Percentiles rank a stretch among this genome's conserved stretches.
These are phyloP conservation scores for Terfezia boudieri DNA, from an alignment of 495 filamentous ascomycete species.

Conservation along the genomic window DNA sequence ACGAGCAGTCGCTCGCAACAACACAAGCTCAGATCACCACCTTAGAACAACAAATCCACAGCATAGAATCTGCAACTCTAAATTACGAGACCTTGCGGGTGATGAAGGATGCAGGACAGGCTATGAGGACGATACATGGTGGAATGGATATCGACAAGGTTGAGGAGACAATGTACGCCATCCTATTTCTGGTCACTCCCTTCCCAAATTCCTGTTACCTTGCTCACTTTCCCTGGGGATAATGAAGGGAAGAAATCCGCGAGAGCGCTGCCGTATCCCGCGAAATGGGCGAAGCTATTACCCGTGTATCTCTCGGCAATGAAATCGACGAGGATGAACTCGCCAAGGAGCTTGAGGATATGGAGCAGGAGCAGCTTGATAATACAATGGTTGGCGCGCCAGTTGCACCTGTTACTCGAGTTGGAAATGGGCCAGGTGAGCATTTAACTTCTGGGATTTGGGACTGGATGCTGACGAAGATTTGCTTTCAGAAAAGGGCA, in stretches of 20 bases:
- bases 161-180: conserved; percentile 75
- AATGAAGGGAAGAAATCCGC: conserved; percentile 61
- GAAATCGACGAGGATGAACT: conserved; percentile 70
- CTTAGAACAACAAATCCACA: conserved; percentile 85
- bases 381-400: conserved; percentile 84
- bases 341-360: conserved; percentile 48
- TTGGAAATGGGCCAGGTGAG: conserved; percentile 25
- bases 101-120: conserved; percentile 70
- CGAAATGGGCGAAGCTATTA: conserved; percentile 74
- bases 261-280: conserved; percentile 83
- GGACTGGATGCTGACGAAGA: no score
- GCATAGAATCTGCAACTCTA: conserved; percentile 94
- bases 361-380: conserved; percentile 76
- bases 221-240: conserved; percentile 3
- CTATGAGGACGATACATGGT: conserved; percentile 82
- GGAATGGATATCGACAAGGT: conserved; percentile 81
- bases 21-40: conserved; percentile 74
- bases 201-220: not conserved
- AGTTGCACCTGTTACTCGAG: conserved; percentile 38
- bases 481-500: conserved; percentile 24
- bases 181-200: not conserved
- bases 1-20: conserved; percentile 75
- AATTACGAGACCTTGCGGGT: conserved; percentile 88
- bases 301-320: conserved; percentile 42
- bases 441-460: conserved; percentile 2